Base-by-base conservation (phyloP, 208 protist genomes). In the Tritrichomonas foetus region DNA sequence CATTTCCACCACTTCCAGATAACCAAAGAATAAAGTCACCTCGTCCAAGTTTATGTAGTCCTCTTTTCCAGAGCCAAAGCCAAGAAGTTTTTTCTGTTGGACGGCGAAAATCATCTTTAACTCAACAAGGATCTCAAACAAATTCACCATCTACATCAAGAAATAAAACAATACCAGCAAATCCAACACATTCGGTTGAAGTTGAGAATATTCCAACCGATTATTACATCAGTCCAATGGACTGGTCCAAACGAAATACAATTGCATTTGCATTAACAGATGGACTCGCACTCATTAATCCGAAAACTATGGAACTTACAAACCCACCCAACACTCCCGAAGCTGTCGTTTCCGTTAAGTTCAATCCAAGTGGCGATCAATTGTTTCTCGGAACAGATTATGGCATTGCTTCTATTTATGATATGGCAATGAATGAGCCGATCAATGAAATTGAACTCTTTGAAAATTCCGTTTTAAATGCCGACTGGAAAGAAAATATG, bases 211-310 rank as follows among this genome's bases (percentile, higher is more conserved):
- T 84, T 53, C 25, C 44, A 84, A 39, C 74, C 1, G 74, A 84
- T 53, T 84, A 53, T 84, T 84, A 84, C 53, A 84, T 84, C 30
- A 53, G 3, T n/a, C 74, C 74, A 53, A 49, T 84, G 36, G 74
- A 84, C 30, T 84, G 74, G 74, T 84, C 74, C 22, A 49, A n/a
- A 53, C 20, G 36, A 22, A 44, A 84, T 53, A 44, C 36, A 33
- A 30, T 84, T 9, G 74, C 74, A 30, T 53, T 84, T 47, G 36
- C 74, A 47, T 25, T 84, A 13, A n/a, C 36, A 49, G 36, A 44
- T 84, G 16, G 44, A 30, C 0, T 84, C 2, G 9, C 53, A 3
- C n/a, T 84, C 41, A 53, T 84, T n/a, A 84, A 84, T 84, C 74
- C 74, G 8, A 84, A 84, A 53, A 84, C 74, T 53, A 47, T 84